phyloP scores from a whole-genome alignment of 2,329 filamentous ascomycete species.

The Gliomastix tumulicola region DNA sequence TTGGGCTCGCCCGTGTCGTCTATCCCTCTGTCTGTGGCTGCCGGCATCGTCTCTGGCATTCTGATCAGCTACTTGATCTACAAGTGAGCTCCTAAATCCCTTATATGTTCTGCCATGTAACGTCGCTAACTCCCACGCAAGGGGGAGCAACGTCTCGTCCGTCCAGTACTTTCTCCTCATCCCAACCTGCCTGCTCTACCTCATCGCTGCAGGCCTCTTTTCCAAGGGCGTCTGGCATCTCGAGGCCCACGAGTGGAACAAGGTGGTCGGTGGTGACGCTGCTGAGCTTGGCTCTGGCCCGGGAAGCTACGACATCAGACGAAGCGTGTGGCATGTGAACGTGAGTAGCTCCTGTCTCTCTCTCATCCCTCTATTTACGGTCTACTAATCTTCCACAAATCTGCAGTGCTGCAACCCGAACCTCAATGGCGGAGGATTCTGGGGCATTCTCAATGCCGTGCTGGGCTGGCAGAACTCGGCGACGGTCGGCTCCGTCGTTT shows the following conservation, averaged over 20 bases:
- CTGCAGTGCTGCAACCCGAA: slow-evolving; percentile 70
- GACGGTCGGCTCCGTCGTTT: slow-evolving; percentile 79
- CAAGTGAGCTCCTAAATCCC: slow-evolving; percentile 63
- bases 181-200: slow-evolving; percentile 77
- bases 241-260: slow-evolving; percentile 63
- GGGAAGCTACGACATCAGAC: slow-evolving; percentile 71
- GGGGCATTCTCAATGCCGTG: slow-evolving; percentile 82
- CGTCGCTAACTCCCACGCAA: not conserved
- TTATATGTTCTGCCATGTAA: no score
- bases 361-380: slow-evolving; percentile 4
- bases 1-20: slow-evolving; percentile 67
- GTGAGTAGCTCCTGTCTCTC: slow-evolving; percentile 32
- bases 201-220: slow-evolving; percentile 77
- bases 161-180: slow-evolving; percentile 71
- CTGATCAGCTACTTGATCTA: slow-evolving; percentile 70
- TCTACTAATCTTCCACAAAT: not conserved
- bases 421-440: slow-evolving; percentile 66
- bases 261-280: slow-evolving; percentile 51
- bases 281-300: slow-evolving; percentile 48
- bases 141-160: slow-evolving; percentile 14
- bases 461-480: slow-evolving; percentile 86
- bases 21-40: slow-evolving; percentile 70
- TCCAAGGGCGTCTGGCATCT: slow-evolving; percentile 71
- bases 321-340: slow-evolving; percentile 79
- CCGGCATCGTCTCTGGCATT: slow-evolving; percentile 61